phyloP scores from a whole-genome alignment of 2,329 filamentous ascomycete species.

The Alternaria triticimaculans region DNA sequence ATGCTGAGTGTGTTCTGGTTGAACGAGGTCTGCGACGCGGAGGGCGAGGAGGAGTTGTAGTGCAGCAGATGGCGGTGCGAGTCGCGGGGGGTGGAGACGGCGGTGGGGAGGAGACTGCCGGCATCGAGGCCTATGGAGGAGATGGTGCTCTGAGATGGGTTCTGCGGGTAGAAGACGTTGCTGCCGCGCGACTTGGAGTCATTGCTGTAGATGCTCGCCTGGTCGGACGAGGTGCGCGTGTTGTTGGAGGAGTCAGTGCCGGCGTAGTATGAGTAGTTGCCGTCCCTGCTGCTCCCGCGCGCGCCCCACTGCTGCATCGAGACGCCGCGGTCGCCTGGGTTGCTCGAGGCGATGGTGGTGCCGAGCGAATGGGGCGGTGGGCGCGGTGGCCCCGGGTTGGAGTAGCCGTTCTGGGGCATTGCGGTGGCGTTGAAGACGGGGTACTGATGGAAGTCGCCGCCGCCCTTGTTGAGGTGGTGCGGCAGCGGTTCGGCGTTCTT shows the following conservation, averaged over 20 bases:
- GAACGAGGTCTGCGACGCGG: constrained; percentile 58
- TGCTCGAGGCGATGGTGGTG: constrained; percentile 73
- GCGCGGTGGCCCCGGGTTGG: constrained; percentile 63
- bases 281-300: constrained; percentile 34
- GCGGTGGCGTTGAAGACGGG: constrained; percentile 70
- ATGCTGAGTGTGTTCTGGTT: constrained; percentile 66
- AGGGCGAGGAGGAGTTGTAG: constrained; percentile 54
- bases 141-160: constrained; percentile 62
- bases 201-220: constrained; percentile 69
- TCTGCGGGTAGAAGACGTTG: constrained; percentile 60
- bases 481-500: constrained; percentile 79
- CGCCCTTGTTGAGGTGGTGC: constrained; percentile 81
- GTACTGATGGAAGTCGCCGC: constrained; percentile 87
- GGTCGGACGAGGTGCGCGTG: constrained; percentile 67
- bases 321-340: constrained; percentile 68
- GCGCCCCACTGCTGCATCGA: constrained; percentile 80
- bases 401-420: constrained; percentile 57
- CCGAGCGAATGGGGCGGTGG: constrained; percentile 63
- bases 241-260: constrained; percentile 54
- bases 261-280: constrained; percentile 31
- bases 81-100: constrained; percentile 50
- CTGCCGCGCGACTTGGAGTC: constrained; percentile 64
- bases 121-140: constrained; percentile 53
- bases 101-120: constrained; percentile 48
- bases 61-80: constrained; percentile 51